These are phyloP conservation scores for Nigrospora osmanthi DNA, from an alignment of 2,329 filamentous ascomycete species.

Conservation along the genomic window DNA sequence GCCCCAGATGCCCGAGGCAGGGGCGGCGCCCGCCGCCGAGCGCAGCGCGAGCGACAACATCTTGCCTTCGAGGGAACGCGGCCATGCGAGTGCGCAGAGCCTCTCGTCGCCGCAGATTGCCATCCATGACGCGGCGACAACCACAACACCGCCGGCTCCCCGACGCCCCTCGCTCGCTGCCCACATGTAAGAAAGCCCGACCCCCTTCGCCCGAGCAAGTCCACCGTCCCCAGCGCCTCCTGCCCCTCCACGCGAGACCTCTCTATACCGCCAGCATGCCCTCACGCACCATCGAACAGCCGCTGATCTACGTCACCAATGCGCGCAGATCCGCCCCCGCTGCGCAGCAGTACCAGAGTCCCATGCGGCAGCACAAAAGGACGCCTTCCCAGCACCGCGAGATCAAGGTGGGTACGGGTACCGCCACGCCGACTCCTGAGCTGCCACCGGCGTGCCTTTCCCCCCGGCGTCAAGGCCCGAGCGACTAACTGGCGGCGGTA, in stretches of 20 bases:
- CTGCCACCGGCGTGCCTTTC: not conserved
- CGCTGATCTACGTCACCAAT: conserved; percentile 6
- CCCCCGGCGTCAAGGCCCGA: not conserved
- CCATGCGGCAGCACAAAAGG: conserved; percentile 48
- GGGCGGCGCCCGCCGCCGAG: not conserved
- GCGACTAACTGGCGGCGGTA: conserved; percentile 23
- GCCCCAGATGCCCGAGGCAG: conserved; percentile 5
- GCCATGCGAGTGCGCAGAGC: conserved; percentile 9
- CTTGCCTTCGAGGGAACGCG: not conserved
- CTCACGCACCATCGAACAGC: too few relatives aligned
- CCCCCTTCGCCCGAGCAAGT: not conserved
- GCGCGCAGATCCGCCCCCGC: conserved; percentile 34
- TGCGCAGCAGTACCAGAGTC: conserved; percentile 37
- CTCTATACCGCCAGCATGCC: too few relatives aligned
- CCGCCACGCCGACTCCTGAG: not conserved
- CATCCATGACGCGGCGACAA: conserved; percentile 20
- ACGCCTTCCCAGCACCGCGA: conserved; percentile 50
- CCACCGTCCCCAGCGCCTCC: not conserved
- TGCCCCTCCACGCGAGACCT: too few relatives aligned
- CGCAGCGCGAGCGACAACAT: not conserved
- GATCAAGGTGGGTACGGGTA: conserved; percentile 41
- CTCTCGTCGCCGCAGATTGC: conserved; percentile 29
- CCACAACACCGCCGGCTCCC: conserved; percentile 16
- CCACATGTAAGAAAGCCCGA: conserved; percentile 31
- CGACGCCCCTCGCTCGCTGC: conserved; percentile 24